A percentile compares a stretch with the other conserved stretches of the same genome.
Conservation (phyloP, 495 filamentous ascomycete genomes). For the Aspergillus avenaceus region DNA sequence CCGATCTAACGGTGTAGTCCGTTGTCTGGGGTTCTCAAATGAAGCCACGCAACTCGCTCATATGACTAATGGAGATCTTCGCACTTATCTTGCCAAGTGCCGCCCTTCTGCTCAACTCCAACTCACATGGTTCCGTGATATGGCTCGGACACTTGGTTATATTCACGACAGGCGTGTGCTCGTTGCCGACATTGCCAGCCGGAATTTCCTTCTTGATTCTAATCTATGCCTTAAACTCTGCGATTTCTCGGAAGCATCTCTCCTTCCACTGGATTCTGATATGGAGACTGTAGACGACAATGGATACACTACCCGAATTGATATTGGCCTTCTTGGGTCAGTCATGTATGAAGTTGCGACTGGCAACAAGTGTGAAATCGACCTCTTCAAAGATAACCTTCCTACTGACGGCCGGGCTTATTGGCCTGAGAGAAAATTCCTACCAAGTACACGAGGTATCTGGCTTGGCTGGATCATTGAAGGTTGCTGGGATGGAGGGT, state of each 20-base stretch:
- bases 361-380: conserved; percentile 19
- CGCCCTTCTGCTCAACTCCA: conserved; percentile 16
- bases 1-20: conserved; percentile 13
- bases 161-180: conserved; percentile 26
- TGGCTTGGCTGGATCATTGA: conserved; percentile 29
- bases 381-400: conserved; percentile 24
- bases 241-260: conserved; percentile 25
- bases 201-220: conserved; percentile 27
- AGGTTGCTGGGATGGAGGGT: conserved; percentile 23
- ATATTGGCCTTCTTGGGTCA: conserved; percentile 25
- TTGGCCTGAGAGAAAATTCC: conserved; percentile 16
- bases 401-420: conserved; percentile 15
- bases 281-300: conserved; percentile 24
- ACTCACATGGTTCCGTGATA: conserved; percentile 24
- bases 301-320: conserved; percentile 19
- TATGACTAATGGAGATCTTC: conserved; percentile 26
- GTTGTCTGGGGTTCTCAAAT: conserved; percentile 13
- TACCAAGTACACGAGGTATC: conserved; percentile 21
- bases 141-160: conserved; percentile 20
- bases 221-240: conserved; percentile 27
- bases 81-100: conserved; percentile 15
- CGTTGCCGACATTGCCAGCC: conserved; percentile 25
- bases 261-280: conserved; percentile 21
- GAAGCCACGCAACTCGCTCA: conserved; percentile 21
- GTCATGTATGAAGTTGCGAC: conserved; percentile 30